phyloP scores from a whole-genome alignment of 2,329 filamentous ascomycete species.

The Curvularia verruculosa region DNA sequence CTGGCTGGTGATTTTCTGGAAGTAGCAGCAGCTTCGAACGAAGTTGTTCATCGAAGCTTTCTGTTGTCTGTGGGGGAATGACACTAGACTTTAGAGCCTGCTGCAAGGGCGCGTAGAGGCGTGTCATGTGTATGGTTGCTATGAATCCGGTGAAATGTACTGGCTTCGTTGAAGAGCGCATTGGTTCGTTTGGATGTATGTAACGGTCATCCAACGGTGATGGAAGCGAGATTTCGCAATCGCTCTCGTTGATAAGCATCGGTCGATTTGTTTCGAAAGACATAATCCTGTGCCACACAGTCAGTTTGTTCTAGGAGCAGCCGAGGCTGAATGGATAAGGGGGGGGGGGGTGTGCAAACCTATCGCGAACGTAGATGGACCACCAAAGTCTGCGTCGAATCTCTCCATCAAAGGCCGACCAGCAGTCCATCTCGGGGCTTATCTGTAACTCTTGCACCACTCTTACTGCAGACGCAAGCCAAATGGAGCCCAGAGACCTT shows the following conservation, averaged over 20 bases:
- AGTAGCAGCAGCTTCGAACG: constrained; percentile 75
- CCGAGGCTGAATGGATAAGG: too few species aligned
- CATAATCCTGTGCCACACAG: constrained; percentile 62
- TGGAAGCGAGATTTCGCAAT: constrained; percentile 84
- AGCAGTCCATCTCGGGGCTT: constrained; percentile 74
- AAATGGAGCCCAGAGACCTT: constrained; percentile 83
- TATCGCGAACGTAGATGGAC: constrained; percentile 88
- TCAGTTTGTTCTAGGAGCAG: constrained; percentile 31
- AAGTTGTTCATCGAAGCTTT: constrained; percentile 84
- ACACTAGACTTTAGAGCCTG: constrained; percentile 69
- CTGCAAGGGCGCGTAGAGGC: constrained; percentile 75
- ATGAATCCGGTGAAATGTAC: constrained; percentile 71
- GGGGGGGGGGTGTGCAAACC: constrained; percentile 61
- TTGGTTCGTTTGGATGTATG: constrained; percentile 62
- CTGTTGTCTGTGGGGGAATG: constrained; percentile 70
- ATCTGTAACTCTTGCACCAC: constrained; percentile 84
- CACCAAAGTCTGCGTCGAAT: constrained; percentile 92
- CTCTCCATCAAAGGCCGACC: constrained; percentile 78
- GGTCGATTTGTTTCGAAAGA: constrained; percentile 82
- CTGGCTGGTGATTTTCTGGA: constrained; percentile 73
- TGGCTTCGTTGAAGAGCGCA: constrained; percentile 46
- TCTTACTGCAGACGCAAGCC: constrained; percentile 79
- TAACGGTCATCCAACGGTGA: constrained; percentile 81
- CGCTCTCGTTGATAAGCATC: constrained; percentile 81
- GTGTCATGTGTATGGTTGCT: constrained; percentile 80